phyloP scores from a whole-genome alignment of 148 eudicot species.

The Pharnaceum exiguum region DNA sequence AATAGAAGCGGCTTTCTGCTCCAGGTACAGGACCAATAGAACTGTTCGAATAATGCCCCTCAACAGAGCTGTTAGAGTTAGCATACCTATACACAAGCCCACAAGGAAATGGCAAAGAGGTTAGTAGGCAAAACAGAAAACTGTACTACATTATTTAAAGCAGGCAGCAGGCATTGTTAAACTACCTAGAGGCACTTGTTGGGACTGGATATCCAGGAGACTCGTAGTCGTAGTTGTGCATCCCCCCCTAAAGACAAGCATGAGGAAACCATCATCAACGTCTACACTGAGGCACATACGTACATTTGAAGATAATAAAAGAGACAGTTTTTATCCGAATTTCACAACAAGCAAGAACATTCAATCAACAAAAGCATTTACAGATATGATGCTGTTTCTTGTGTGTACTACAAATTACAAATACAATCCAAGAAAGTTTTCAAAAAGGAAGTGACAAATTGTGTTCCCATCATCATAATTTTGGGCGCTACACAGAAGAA shows the following conservation, averaged over 20 bases:
- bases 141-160: neutral
- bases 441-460: too few species aligned
- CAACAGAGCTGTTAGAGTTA: conserved; percentile 28
- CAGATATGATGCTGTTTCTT: too few species aligned
- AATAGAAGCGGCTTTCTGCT: conserved; percentile 26
- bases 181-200: conserved; percentile 48
- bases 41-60: conserved; percentile 27
- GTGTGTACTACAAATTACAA: too few species aligned
- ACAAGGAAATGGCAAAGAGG: neutral
- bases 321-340: neutral
- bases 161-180: neutral
- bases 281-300: neutral
- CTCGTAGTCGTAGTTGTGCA: conserved; percentile 36
- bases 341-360: too few species aligned
- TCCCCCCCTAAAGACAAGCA: conserved; percentile 30
- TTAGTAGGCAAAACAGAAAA: neutral
- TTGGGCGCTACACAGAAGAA: too few species aligned
- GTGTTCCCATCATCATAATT: too few species aligned
- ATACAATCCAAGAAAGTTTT: too few species aligned
- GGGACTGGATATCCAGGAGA: conserved; percentile 37
- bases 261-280: neutral
- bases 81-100: conserved; percentile 26
- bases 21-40: conserved; percentile 29
- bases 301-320: neutral
- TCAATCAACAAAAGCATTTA: too few species aligned